Evolutionary conservation across 2,329 filamentous ascomycete species (phyloP).

Genomic region (Trichoderma sp.): DNA sequence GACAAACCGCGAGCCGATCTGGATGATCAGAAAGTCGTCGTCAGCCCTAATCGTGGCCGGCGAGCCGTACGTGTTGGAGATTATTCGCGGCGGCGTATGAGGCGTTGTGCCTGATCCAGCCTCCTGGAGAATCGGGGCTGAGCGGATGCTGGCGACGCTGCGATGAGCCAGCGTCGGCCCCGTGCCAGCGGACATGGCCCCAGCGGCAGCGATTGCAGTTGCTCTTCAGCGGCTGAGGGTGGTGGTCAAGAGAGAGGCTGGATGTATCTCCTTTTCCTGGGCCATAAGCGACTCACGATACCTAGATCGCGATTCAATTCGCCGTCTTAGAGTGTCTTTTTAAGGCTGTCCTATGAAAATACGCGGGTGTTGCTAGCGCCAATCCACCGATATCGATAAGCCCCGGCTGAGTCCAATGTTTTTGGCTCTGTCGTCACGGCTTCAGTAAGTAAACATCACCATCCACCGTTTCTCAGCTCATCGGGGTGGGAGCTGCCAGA

Average conservation of each 20-base stretch:
- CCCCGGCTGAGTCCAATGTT: background rate
- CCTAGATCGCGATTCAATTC: background rate
- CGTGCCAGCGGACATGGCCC: constrained; percentile 43
- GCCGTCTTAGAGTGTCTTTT: background rate
- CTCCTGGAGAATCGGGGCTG: constrained; percentile 36
- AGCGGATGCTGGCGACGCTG: constrained; percentile 56
- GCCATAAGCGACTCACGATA: background rate
- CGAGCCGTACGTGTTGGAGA: constrained; percentile 56
- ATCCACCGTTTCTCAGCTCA: background rate
- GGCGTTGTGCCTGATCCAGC: constrained; percentile 44
- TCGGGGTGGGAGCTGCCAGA: background rate
- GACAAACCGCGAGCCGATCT: constrained; percentile 75
- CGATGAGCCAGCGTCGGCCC: constrained; percentile 52
- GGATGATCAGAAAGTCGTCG: constrained; percentile 80
- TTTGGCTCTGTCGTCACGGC: constrained; percentile 27
- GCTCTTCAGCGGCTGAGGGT: background rate
- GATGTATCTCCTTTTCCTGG: background rate
- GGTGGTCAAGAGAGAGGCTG: background rate
- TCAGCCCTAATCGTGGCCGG: constrained; percentile 65
- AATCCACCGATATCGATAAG: constrained; percentile 27
- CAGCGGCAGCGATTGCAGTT: background rate
- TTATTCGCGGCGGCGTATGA: constrained; percentile 57
- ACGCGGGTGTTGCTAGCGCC: constrained; percentile 24
- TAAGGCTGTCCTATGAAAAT: background rate
- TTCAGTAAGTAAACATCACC: background rate